These are phyloP conservation scores for Eucalyptus tenuipes DNA, from an alignment of 345 rosid genomes.

Conservation along the genomic window DNA sequence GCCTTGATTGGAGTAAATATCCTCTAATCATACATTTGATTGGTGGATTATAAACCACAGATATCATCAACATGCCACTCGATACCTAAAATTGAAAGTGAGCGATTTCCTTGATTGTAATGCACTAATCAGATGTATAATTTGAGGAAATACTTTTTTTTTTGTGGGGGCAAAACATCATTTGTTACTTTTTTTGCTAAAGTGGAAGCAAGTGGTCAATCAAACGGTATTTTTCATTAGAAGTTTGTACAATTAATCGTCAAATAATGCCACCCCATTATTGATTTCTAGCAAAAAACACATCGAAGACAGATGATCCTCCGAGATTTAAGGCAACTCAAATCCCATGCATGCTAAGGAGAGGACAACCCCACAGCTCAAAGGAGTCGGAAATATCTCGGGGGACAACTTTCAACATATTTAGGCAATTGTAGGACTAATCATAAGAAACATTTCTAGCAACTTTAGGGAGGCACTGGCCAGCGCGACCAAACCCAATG, in stretches of 20 bases:
- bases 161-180: not conserved
- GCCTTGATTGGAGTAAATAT: not conserved
- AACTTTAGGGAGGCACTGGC: not conserved
- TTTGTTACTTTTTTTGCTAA: not conserved
- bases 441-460: not conserved
- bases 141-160: too few species aligned
- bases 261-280: not conserved
- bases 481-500: not conserved
- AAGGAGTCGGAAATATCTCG: not conserved
- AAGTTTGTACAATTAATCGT: not conserved
- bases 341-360: not conserved
- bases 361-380: not conserved
- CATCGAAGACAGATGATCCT: not conserved
- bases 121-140: not conserved
- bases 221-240: not conserved
- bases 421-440: not conserved
- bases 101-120: not conserved
- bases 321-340: not conserved
- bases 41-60: not conserved
- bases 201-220: not conserved
- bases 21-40: not conserved
- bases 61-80: not conserved
- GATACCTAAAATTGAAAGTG: not conserved
- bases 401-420: not conserved
- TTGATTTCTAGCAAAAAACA: not conserved